Percentiles rank a stretch among this genome's conserved stretches.
Conservation (phyloP, 495 filamentous ascomycete species). For the Hyaloscypha variabilis region DNA sequence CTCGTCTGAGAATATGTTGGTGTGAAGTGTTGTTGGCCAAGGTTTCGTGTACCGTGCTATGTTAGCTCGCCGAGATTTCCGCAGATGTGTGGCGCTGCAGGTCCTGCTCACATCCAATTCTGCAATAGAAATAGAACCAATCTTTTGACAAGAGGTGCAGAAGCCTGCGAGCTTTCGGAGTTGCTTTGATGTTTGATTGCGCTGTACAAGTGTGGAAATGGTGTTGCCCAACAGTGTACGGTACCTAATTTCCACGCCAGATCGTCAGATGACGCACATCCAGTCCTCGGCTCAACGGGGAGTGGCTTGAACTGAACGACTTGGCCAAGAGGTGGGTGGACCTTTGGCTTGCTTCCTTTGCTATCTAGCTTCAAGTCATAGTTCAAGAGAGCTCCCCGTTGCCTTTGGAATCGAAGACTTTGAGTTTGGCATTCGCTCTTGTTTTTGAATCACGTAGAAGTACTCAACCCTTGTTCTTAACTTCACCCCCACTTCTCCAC, state of each 20-base stretch:
- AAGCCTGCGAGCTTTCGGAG: neutral
- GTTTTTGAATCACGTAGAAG: too few relatives aligned
- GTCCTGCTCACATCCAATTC: neutral
- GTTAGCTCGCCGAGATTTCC: neutral
- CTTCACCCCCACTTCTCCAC: neutral
- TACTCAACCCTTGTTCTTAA: neutral
- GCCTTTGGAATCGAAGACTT: too few relatives aligned
- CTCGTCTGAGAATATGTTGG: neutral
- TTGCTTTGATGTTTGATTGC: neutral
- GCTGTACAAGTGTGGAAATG: neutral
- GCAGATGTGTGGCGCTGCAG: neutral
- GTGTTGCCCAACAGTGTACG: neutral
- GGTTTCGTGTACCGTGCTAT: neutral
- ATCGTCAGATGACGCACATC: neutral
- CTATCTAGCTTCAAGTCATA: too few relatives aligned
- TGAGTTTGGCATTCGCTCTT: too few relatives aligned
- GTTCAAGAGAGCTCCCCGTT: too few relatives aligned
- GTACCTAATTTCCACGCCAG: neutral
- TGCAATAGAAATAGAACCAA: neutral
- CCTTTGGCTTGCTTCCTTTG: too few relatives aligned
- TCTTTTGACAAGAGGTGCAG: neutral
- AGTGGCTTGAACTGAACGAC: too few relatives aligned
- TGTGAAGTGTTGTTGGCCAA: neutral
- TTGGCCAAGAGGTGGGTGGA: too few relatives aligned
- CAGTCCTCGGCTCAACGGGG: neutral